Conservation (phyloP, 2,329 filamentous ascomycete genomes). For the Myriosclerotinia duriaeana region DNA sequence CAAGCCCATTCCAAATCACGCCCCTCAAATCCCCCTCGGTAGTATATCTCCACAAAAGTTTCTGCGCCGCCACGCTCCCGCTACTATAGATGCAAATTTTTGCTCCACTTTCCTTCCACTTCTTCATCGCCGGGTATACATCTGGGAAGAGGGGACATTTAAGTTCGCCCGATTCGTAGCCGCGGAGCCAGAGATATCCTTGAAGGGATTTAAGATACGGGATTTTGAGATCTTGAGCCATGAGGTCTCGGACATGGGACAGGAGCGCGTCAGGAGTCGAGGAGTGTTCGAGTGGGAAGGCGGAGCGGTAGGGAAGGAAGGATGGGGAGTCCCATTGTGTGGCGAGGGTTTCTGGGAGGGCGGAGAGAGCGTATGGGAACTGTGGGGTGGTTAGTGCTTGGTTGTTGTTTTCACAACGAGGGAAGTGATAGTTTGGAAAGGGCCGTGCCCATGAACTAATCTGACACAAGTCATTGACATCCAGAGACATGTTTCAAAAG, state of each 20-base stretch:
- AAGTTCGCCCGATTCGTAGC: constrained; percentile 69
- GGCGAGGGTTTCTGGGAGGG: constrained; percentile 62
- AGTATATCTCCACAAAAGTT: constrained; percentile 69
- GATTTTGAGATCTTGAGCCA: constrained; percentile 70
- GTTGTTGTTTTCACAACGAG: constrained; percentile 9
- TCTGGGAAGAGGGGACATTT: constrained; percentile 73
- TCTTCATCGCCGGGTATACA: constrained; percentile 61
- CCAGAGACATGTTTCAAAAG: constrained; percentile 3
- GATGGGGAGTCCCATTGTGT: constrained; percentile 64
- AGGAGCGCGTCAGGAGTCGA: constrained; percentile 59
- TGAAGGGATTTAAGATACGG: constrained; percentile 78
- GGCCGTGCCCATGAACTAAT: constrained; percentile 5
- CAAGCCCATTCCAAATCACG: constrained; percentile 67
- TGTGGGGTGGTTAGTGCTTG: constrained; percentile 42
- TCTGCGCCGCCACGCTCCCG: constrained; percentile 77
- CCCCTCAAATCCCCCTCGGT: constrained; percentile 59
- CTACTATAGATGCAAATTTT: constrained; percentile 71
- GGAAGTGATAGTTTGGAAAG: background rate
- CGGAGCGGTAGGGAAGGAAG: constrained; percentile 67
- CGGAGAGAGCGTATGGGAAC: constrained; percentile 75
- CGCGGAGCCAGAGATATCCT: constrained; percentile 74
- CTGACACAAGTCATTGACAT: constrained; percentile 5
- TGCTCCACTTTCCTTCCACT: constrained; percentile 55
- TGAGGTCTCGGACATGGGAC: constrained; percentile 68
- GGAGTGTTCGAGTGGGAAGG: constrained; percentile 67